phyloP scores from a whole-genome alignment of 176 grass and related monocot genomes.

The Cenchrus purpureus region DNA sequence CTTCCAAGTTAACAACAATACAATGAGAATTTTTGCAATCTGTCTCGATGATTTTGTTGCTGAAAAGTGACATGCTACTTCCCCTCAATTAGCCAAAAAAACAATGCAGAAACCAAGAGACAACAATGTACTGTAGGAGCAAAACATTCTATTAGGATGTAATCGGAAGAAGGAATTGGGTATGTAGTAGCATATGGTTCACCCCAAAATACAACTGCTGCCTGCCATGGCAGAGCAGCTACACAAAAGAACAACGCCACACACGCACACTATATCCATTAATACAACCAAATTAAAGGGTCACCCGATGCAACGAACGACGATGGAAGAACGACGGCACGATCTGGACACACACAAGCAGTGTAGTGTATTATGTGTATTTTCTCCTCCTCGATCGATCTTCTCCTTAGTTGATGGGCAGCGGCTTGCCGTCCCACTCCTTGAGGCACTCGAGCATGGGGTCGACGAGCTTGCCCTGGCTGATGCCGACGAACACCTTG shows the following conservation, averaged over 20 bases:
- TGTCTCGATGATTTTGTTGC: not conserved
- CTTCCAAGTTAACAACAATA: not conserved
- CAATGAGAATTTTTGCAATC: not conserved
- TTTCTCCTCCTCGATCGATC: conserved; percentile 1
- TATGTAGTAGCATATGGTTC: conserved; percentile 28
- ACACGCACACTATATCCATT: not conserved
- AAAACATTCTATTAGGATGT: conserved; percentile 32
- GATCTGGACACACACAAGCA: no score
- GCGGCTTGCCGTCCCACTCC: conserved; percentile 85
- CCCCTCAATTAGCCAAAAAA: not conserved
- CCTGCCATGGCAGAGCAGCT: conserved; percentile 35
- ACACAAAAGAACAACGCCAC: conserved; percentile 42
- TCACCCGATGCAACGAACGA: no score
- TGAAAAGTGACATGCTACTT: not conserved
- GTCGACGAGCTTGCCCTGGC: conserved; percentile 74
- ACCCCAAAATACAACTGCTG: conserved; percentile 47
- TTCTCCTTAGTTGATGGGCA: conserved; percentile 67
- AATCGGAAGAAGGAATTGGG: conserved; percentile 16
- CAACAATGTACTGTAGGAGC: no score
- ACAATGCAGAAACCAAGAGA: not conserved
- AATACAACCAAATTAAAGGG: no score
- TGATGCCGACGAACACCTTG: conserved; percentile 81
- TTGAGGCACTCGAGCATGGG: conserved; percentile 85
- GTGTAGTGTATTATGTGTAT: conserved; percentile 10
- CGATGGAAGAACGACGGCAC: no score